phyloP scores from a whole-genome alignment of 1,139 yeast species.

The Debaryomycetaceae sp. region DNA sequence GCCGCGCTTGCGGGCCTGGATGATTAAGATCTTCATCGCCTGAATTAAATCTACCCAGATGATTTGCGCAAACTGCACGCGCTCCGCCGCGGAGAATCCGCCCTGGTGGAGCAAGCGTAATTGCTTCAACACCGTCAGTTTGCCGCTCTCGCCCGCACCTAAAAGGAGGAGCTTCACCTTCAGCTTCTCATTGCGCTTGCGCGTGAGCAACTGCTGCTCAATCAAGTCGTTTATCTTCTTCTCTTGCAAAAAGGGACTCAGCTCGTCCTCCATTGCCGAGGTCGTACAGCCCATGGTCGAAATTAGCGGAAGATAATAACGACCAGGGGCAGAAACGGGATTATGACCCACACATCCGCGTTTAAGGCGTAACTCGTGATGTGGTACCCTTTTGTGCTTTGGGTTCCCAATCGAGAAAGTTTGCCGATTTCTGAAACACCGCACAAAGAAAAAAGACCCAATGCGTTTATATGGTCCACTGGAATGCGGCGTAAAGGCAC shows the following conservation, averaged over 20 bases:
- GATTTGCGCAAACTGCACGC: constrained; percentile 79
- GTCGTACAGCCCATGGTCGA: constrained; percentile 61
- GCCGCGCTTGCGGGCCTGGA: constrained; percentile 62
- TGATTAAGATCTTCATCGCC: constrained; percentile 76
- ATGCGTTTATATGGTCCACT: constrained; percentile 11
- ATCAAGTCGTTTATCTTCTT: constrained; percentile 59
- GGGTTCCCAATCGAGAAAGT: too few species aligned
- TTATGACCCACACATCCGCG: too few species aligned
- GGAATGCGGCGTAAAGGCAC: constrained; percentile 18
- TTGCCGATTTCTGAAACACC: too few species aligned
- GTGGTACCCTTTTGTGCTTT: too few species aligned
- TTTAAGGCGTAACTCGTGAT: too few species aligned
- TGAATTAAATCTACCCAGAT: constrained; percentile 93
- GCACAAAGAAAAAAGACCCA: too few species aligned
- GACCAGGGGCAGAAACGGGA: too few species aligned
- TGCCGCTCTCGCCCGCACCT: constrained; percentile 97
- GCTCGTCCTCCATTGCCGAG: constrained; percentile 44
- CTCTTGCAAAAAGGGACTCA: constrained; percentile 48
- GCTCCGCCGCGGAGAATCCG: constrained; percentile 77
- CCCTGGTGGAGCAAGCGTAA: constrained; percentile 81
- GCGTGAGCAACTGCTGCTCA: constrained; percentile 57
- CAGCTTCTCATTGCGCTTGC: constrained; percentile 42
- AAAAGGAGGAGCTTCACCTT: constrained; percentile 65
- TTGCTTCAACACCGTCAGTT: constrained; percentile 93
- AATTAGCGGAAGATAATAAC: background rate